Evolutionary conservation across 2,329 filamentous ascomycete genomes (phyloP).

Genomic region (Colletotrichum noveboracense): DNA sequence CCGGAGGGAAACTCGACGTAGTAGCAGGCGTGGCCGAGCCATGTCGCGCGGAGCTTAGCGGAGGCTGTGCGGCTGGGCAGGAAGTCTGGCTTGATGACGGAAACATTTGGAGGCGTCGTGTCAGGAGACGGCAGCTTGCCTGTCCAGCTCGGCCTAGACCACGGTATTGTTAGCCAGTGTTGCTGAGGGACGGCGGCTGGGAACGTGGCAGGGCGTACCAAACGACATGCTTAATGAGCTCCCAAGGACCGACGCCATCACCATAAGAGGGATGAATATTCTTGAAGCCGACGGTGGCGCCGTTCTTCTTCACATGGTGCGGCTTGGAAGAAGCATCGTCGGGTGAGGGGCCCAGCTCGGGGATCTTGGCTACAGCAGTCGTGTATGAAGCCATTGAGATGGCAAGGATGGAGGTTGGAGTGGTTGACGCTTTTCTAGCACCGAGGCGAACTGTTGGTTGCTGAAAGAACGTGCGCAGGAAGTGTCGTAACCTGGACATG

Average conservation of each 20-base stretch:
- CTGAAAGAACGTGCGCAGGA: constrained; percentile 6
- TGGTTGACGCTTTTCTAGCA: constrained; percentile 13
- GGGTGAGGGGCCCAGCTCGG: constrained; percentile 38
- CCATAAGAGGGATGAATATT: constrained; percentile 57
- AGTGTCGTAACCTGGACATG: constrained; percentile 13
- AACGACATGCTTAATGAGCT: constrained; percentile 36
- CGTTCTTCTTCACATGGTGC: constrained; percentile 52
- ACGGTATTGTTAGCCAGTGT: not conserved
- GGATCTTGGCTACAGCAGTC: constrained; percentile 38
- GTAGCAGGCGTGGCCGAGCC: constrained; percentile 95
- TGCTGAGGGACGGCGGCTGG: not conserved
- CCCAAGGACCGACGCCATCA: constrained; percentile 15
- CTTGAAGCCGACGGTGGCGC: constrained; percentile 47
- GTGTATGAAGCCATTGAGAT: constrained; percentile 23
- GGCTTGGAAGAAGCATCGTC: constrained; percentile 49
- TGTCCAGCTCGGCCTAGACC: constrained; percentile 39
- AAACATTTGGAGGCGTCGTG: constrained; percentile 68
- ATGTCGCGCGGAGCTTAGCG: constrained; percentile 77
- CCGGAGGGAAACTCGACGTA: constrained; percentile 89
- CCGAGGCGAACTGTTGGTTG: not conserved
- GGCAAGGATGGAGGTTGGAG: constrained; percentile 14
- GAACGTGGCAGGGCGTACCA: constrained; percentile 33
- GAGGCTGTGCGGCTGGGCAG: constrained; percentile 62
- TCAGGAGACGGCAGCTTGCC: constrained; percentile 57
- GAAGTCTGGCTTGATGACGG: constrained; percentile 71